Conservation (phyloP, 2,329 filamentous ascomycete species). For the Akanthomyces muscarius region DNA sequence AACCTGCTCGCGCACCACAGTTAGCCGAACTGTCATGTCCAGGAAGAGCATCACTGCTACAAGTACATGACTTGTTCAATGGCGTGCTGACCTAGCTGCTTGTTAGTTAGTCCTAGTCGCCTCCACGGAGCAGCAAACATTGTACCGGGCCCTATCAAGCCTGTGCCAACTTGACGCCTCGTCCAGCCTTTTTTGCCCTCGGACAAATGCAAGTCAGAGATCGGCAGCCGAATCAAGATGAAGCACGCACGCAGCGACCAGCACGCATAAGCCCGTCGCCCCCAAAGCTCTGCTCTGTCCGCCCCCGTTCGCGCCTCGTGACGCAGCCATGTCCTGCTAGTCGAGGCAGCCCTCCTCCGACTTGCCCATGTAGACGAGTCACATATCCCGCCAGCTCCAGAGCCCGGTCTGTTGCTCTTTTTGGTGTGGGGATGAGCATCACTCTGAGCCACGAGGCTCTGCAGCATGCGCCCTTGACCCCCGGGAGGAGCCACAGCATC, state of each 20-base stretch:
- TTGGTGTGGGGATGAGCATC: background rate
- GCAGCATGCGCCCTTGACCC: background rate
- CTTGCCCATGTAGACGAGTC: background rate
- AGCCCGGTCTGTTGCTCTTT: background rate
- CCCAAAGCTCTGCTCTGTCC: constrained; percentile 6
- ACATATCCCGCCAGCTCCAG: background rate
- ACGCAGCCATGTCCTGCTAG: background rate
- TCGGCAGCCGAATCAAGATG: constrained; percentile 22
- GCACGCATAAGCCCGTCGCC: constrained; percentile 18
- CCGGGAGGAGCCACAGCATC: background rate
- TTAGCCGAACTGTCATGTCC: background rate
- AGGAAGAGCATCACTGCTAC: background rate
- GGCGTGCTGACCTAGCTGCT: background rate
- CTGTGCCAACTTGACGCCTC: constrained; percentile 9
- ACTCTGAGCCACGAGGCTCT: constrained; percentile 4
- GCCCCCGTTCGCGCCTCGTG: constrained; percentile 4
- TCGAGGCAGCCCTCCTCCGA: background rate
- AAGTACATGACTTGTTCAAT: background rate
- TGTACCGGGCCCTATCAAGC: background rate
- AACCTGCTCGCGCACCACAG: background rate
- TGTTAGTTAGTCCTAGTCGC: background rate
- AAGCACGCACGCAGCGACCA: constrained; percentile 8
- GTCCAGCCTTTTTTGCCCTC: background rate
- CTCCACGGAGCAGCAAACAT: background rate
- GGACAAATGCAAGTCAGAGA: constrained; percentile 22